Percentiles rank a stretch among this genome's conserved stretches.
Conservation (phyloP, 2,329 filamentous ascomycete genomes). For the Myriangium duriaei region DNA sequence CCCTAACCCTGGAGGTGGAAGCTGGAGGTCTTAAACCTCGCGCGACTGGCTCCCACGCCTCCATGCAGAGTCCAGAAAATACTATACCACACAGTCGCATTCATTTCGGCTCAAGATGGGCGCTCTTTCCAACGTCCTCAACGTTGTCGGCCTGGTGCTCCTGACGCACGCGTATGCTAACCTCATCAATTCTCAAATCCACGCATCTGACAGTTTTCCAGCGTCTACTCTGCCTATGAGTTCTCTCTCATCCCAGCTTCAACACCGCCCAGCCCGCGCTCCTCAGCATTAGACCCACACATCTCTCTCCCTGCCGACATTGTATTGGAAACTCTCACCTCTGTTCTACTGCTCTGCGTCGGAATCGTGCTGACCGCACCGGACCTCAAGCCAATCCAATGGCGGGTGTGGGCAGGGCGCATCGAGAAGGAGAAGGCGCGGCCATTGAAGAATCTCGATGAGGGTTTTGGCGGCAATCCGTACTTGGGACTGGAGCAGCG, state of each 20-base stretch:
- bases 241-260: constrained; percentile 55
- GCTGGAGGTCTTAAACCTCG: too few relatives aligned
- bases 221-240: constrained; percentile 93
- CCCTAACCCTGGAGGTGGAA: too few relatives aligned
- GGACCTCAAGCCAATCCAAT: constrained; percentile 71
- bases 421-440: constrained; percentile 55
- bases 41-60: too few relatives aligned
- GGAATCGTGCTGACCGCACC: constrained; percentile 72
- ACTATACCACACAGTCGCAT: background rate
- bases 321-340: constrained; percentile 68
- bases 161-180: constrained; percentile 71
- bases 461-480: constrained; percentile 67
- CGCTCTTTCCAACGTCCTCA: constrained; percentile 57
- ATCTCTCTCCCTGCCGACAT: constrained; percentile 66
- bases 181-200: constrained; percentile 7
- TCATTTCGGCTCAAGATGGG: constrained; percentile 45
- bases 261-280: constrained; percentile 25
- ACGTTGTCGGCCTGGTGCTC: constrained; percentile 62
- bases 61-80: too few relatives aligned
- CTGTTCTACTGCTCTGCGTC: constrained; percentile 66
- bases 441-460: constrained; percentile 45
- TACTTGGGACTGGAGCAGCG: constrained; percentile 69
- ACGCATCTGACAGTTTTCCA: constrained; percentile 28
- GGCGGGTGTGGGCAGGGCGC: constrained; percentile 70
- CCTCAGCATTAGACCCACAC: constrained; percentile 18